Base-by-base conservation (phyloP, 345 rosid genomes). In the Aegle marmelos region DNA sequence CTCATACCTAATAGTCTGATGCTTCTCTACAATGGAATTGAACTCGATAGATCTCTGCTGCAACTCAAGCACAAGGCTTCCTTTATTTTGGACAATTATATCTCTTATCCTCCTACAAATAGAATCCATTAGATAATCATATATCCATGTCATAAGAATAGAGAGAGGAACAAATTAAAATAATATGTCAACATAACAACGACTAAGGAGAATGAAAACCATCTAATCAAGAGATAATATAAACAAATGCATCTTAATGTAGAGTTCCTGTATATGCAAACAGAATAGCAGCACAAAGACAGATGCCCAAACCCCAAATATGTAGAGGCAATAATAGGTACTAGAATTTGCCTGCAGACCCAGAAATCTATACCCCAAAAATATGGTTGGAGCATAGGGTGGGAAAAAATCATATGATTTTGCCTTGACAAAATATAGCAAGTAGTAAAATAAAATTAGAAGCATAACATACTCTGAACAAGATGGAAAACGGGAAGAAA, bases 31-130 rank as follows among this genome's bases (percentile, higher is more conserved):
- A 83, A 95, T 87, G 78, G 95, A 90, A 79, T 88, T 91, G 82
- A 94, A 96, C 79, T 96, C 99, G 14, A 94, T 89, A 68, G 98
- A 94, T 84, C 99, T 90, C 79, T 97, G 99, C 93, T 97, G 99
- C 92, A 94, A 89, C 84, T 97, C 99, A 81, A 97, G 99, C 84
- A 91, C 92, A 88, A 97, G 86, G 85, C 88, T 93, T 67, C 94
- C 94, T 86, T 91, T 97, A 78, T 89, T 88, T 77, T 91, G 97
- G 81, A 82, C 82, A 61, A 91, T 82, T 76, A 90, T 86, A 64
- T 87, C 89, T 85, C 85, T 89, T 69, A 94, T 82, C 88, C 98
- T 94, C 91, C 99, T 97, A 85, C 63, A 85, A 79, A 82, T 58
- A 76, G 54, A 68, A 72, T 74, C 62, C 71, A 82, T 62, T 78